A percentile compares a stretch with the other conserved stretches of the same genome.
Evolutionary conservation across 495 filamentous ascomycete species (phyloP).

Genomic region (Xanthoparmelia taractica): DNA sequence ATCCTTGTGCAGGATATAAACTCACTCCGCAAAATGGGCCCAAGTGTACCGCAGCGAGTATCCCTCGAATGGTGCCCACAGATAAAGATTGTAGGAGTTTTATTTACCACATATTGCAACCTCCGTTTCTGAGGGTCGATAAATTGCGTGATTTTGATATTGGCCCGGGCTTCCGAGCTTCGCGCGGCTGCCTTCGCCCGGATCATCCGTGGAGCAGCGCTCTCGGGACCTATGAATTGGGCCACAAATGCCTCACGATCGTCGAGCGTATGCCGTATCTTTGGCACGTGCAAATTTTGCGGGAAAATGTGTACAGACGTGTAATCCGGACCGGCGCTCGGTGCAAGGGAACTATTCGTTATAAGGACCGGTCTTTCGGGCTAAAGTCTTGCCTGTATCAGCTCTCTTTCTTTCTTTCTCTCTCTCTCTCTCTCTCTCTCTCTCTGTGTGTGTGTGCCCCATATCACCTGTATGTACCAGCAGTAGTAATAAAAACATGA

Average conservation of each 20-base stretch:
- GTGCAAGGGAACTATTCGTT: conserved; percentile 60
- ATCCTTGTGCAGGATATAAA: conserved; percentile 48
- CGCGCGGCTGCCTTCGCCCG: background rate
- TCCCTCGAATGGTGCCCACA: conserved; percentile 81
- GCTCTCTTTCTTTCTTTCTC: too few species aligned
- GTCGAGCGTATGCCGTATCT: conserved; percentile 42
- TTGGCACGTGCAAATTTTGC: conserved; percentile 67
- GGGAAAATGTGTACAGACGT: conserved; percentile 47
- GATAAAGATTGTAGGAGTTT: conserved; percentile 40
- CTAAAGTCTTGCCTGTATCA: conserved; percentile 36
- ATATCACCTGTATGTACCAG: background rate
- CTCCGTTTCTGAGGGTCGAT: conserved; percentile 46
- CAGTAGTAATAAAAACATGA: too few species aligned
- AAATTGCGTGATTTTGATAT: conserved; percentile 38
- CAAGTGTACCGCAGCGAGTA: conserved; percentile 69
- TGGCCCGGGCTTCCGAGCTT: background rate
- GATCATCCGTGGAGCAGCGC: background rate
- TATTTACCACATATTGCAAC: conserved; percentile 29
- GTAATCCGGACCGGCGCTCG: conserved; percentile 32
- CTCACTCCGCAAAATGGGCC: conserved; percentile 59
- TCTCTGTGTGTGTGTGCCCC: too few species aligned
- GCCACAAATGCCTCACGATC: conserved; percentile 14
- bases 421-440: too few species aligned
- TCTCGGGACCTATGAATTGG: background rate
- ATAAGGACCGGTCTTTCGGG: conserved; percentile 72